Evolutionary conservation across 2,329 filamentous ascomycete genomes (phyloP).

Genomic region (Neonectria faginata): DNA sequence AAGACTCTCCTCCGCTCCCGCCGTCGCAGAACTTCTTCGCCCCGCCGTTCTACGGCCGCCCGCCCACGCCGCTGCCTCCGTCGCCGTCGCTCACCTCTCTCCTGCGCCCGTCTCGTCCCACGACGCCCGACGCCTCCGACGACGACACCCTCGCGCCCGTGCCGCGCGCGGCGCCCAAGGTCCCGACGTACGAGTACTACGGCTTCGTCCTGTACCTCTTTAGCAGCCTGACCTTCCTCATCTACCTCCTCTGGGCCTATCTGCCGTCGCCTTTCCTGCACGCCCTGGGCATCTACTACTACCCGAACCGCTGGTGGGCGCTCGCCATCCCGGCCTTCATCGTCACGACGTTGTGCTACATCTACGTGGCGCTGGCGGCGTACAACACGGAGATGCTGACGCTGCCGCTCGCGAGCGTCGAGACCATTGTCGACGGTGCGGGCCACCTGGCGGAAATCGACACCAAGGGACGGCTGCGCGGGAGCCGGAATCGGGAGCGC

Average conservation of each 20-base stretch:
- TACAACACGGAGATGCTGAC: constrained; percentile 95
- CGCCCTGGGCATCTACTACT: constrained; percentile 94
- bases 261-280: constrained; percentile 92
- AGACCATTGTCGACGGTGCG: constrained; percentile 92
- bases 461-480: constrained; percentile 67
- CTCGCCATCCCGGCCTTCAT: constrained; percentile 91
- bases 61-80: constrained; percentile 93
- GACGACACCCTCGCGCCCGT: constrained; percentile 88
- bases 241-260: constrained; percentile 84
- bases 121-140: constrained; percentile 91
- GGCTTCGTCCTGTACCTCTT: constrained; percentile 97
- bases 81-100: constrained; percentile 94
- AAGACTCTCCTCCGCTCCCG: constrained; percentile 57
- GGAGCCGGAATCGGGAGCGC: constrained; percentile 52
- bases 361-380: constrained; percentile 89
- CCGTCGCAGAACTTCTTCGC: constrained; percentile 68
- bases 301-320: constrained; percentile 97
- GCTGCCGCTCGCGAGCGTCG: constrained; percentile 79
- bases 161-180: constrained; percentile 87
- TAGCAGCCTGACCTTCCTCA: constrained; percentile 82
- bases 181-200: constrained; percentile 99
- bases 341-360: constrained; percentile 89
- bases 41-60: constrained; percentile 96
- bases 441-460: constrained; percentile 88
- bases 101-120: constrained; percentile 89